Conservation (phyloP, 371 early-diverging fungal genomes). For the Lichtheimia ramosa region DNA sequence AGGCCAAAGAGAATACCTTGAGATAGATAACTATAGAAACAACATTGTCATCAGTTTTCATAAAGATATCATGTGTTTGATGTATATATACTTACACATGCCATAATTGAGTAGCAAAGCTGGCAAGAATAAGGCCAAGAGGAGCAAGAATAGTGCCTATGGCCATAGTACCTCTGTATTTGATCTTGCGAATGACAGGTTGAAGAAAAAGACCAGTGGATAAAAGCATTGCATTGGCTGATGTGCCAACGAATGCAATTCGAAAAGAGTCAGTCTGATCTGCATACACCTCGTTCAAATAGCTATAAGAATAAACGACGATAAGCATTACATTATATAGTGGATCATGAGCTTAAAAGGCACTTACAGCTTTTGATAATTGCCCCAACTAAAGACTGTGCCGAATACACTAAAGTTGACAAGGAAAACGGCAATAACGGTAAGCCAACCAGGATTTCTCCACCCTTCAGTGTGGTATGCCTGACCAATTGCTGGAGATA, state of each 20-base stretch:
- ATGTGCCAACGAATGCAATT: slow-evolving; percentile 59
- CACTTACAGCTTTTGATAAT: slow-evolving; percentile 50
- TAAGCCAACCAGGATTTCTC: slow-evolving; percentile 46
- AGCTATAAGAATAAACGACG: slow-evolving; percentile 8
- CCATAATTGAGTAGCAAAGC: slow-evolving; percentile 57
- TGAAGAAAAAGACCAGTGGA: slow-evolving; percentile 61
- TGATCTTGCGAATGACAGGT: slow-evolving; percentile 58
- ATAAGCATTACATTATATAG: background rate
- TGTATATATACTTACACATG: slow-evolving; percentile 27
- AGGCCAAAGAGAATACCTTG: slow-evolving; percentile 66
- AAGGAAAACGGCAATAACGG: slow-evolving; percentile 54
- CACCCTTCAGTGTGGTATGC: slow-evolving; percentile 33
- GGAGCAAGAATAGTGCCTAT: slow-evolving; percentile 57
- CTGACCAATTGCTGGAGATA: slow-evolving; percentile 11
- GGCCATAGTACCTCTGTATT: slow-evolving; percentile 57
- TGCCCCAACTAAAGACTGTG: slow-evolving; percentile 57
- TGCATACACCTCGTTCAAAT: slow-evolving; percentile 35
- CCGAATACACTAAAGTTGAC: slow-evolving; percentile 60
- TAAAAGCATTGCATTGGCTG: slow-evolving; percentile 44
- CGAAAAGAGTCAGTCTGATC: slow-evolving; percentile 27
- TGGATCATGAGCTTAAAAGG: background rate
- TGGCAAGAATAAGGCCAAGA: slow-evolving; percentile 54
- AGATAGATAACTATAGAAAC: slow-evolving; percentile 39
- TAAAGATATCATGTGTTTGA: too few species aligned
- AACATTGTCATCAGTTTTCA: too few species aligned